phyloP scores from a whole-genome alignment of 2,329 filamentous ascomycete species.

The Xylariomycetidae sp. region DNA sequence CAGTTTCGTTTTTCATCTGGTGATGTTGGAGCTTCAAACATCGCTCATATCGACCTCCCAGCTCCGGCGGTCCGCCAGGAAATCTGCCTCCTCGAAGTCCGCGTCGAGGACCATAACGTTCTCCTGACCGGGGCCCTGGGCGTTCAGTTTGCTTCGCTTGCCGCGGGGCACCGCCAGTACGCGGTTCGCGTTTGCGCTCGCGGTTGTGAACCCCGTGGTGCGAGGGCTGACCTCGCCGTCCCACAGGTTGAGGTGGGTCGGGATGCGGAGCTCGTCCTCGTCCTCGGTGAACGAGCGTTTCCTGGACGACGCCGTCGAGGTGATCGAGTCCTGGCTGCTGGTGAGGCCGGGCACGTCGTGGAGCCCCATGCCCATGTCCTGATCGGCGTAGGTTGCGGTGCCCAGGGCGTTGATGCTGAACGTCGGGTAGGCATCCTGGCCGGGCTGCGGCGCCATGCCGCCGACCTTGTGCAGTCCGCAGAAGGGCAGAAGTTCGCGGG shows the following conservation, averaged over 20 bases:
- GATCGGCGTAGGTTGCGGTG: constrained; percentile 9
- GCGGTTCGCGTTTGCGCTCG: constrained; percentile 31
- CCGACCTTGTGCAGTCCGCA: constrained; percentile 75
- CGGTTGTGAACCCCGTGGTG: too few species aligned
- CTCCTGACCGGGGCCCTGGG: constrained; percentile 35
- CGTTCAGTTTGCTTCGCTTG: too few species aligned
- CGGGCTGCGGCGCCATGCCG: constrained; percentile 56
- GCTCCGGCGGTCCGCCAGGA: constrained; percentile 44
- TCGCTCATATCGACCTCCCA: constrained; percentile 38
- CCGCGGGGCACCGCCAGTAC: constrained; percentile 42
- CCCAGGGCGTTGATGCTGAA: constrained; percentile 7
- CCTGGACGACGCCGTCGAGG: constrained; percentile 30
- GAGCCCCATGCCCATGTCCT: constrained; percentile 13
- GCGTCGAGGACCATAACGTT: constrained; percentile 34
- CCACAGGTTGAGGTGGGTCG: constrained; percentile 14
- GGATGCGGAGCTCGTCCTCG: constrained; percentile 28
- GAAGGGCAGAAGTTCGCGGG: constrained; percentile 68
- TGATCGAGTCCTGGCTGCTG: constrained; percentile 49
- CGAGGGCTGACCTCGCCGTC: constrained; percentile 36
- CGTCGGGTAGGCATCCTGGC: constrained; percentile 3
- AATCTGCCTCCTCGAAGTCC: constrained; percentile 67
- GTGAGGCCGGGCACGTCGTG: constrained; percentile 40
- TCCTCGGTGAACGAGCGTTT: constrained; percentile 45
- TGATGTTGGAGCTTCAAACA: constrained; percentile 15
- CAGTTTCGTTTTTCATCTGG: too few species aligned